A percentile compares a stretch with the other conserved stretches of the same genome.
phyloP scores from a whole-genome alignment of 257 asterid genomes.

The Ocimum tenuiflorum region DNA sequence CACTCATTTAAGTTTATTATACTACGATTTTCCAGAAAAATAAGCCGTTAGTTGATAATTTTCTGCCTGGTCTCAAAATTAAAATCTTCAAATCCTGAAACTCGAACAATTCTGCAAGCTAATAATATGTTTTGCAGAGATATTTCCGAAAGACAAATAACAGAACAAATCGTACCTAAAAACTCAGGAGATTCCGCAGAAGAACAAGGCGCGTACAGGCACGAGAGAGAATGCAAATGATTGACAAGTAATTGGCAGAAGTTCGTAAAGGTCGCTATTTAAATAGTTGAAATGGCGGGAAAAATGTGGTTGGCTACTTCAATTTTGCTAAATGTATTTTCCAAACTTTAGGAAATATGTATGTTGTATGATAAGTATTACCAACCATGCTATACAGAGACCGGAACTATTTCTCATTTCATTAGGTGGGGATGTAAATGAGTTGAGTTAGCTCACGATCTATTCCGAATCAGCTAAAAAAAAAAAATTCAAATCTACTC shows the following conservation, averaged over 20 bases:
- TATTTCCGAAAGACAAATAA: neutral
- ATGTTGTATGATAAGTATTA: no score
- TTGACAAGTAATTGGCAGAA: neutral
- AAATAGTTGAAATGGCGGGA: conserved; percentile 14
- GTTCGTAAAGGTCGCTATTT: neutral
- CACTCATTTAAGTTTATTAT: neutral
- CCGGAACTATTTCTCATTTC: no score
- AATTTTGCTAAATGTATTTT: no score
- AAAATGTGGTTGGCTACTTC: neutral
- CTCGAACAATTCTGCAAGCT: neutral
- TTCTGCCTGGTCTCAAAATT: neutral
- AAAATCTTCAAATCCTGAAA: neutral
- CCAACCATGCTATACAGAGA: no score
- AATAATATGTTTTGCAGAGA: neutral
- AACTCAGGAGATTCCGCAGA: neutral
- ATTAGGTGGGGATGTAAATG: no score
- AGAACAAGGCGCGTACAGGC: neutral
- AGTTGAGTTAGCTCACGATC: no score
- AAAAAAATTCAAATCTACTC: no score
- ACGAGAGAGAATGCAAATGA: neutral
- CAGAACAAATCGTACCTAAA: conserved; percentile 17
- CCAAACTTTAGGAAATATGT: no score
- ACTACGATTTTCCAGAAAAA: neutral
- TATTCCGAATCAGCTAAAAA: no score
- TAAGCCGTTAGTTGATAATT: neutral